Evolutionary conservation across 2,329 filamentous ascomycete genomes (phyloP).

Genomic region (Ascocoryne sarcoides): DNA sequence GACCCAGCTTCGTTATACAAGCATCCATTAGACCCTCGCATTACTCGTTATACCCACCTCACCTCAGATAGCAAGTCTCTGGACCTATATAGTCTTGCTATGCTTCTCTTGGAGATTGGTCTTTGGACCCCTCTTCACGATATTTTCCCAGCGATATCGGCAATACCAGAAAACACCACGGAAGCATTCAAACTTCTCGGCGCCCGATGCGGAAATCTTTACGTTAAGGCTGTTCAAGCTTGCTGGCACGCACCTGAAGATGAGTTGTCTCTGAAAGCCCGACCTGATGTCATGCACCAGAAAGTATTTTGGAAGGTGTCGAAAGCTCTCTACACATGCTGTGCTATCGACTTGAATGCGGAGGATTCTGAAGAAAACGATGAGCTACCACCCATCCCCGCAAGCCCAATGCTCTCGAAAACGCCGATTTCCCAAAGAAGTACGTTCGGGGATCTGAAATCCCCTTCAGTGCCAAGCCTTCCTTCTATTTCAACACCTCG

Average conservation of each 20-base stretch:
- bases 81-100: slow-evolving; percentile 65
- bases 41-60: slow-evolving; percentile 40
- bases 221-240: slow-evolving; percentile 64
- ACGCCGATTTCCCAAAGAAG: slow-evolving; percentile 16
- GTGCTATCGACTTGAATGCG: slow-evolving; percentile 50
- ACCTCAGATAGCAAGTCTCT: slow-evolving; percentile 48
- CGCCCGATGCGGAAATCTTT: slow-evolving; percentile 60
- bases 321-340: slow-evolving; percentile 47
- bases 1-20: slow-evolving; percentile 36
- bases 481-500: slow-evolving; percentile 5
- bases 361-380: slow-evolving; percentile 44
- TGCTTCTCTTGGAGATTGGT: slow-evolving; percentile 66
- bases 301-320: slow-evolving; percentile 45
- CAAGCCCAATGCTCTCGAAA: slow-evolving; percentile 16
- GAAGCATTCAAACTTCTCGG: slow-evolving; percentile 24
- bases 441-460: slow-evolving; percentile 14
- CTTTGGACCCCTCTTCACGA: slow-evolving; percentile 57
- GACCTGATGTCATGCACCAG: slow-evolving; percentile 46
- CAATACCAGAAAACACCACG: slow-evolving; percentile 21
- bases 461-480: slow-evolving; percentile 6
- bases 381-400: slow-evolving; percentile 32
- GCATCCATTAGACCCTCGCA: slow-evolving; percentile 56
- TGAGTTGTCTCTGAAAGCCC: slow-evolving; percentile 39
- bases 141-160: slow-evolving; percentile 21
- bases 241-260: slow-evolving; percentile 65